Conservation (phyloP, 306 rosid species). For the Cicer bijugum region DNA sequence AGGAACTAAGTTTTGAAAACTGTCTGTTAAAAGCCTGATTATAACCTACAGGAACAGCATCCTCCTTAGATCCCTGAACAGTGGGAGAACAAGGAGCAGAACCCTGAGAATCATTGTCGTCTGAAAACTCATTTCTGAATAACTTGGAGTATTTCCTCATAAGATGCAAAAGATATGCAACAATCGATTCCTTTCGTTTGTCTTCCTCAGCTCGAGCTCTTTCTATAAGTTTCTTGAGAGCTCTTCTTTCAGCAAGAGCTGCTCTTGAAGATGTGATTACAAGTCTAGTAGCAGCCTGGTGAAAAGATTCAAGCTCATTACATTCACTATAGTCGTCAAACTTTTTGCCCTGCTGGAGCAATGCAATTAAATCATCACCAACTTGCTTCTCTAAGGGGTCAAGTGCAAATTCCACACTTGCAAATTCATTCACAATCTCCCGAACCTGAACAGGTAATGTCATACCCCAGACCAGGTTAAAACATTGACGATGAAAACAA, state of each 20-base stretch:
- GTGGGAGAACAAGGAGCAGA: slow-evolving; percentile 98
- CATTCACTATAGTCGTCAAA: slow-evolving; percentile 65
- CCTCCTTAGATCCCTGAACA: slow-evolving; percentile 71
- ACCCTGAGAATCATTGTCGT: slow-evolving; percentile 95
- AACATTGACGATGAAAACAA: slow-evolving; percentile 9
- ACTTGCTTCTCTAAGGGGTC: slow-evolving; percentile 90
- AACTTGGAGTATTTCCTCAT: slow-evolving; percentile 96
- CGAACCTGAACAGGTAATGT: slow-evolving; percentile 64
- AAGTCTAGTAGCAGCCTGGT: slow-evolving; percentile 87
- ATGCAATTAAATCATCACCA: slow-evolving; percentile 77
- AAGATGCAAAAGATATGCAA: slow-evolving; percentile 88
- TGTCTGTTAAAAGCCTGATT: slow-evolving; percentile 78
- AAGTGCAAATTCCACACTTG: slow-evolving; percentile 61
- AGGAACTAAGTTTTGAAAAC: slow-evolving; percentile 73
- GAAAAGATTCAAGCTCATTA: slow-evolving; percentile 93
- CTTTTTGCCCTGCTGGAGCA: slow-evolving; percentile 91
- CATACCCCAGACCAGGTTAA: slow-evolving; percentile 32
- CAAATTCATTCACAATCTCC: slow-evolving; percentile 74
- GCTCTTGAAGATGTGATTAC: slow-evolving; percentile 94
- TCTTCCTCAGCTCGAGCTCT: slow-evolving; percentile 95
- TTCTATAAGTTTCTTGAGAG: slow-evolving; percentile 86
- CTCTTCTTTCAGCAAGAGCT: slow-evolving; percentile 95
- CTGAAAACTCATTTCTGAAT: slow-evolving; percentile 86
- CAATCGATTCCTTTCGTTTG: slow-evolving; percentile 95
- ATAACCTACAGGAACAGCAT: slow-evolving; percentile 54